These are phyloP conservation scores for Petunia hybrid DNA, from an alignment of 305 asterid genomes.

Conservation along the genomic window DNA sequence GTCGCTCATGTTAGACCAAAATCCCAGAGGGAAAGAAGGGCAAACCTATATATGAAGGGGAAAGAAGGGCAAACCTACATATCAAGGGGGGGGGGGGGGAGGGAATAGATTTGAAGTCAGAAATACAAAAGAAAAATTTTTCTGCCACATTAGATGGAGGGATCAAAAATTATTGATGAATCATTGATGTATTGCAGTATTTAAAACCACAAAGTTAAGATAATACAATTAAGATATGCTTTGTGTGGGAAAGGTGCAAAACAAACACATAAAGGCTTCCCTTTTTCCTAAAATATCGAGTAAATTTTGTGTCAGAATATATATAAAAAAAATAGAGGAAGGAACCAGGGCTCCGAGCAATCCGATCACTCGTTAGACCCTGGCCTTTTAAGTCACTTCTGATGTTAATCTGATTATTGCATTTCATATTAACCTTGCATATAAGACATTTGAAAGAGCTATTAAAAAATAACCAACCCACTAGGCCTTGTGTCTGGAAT, in stretches of 20 bases:
- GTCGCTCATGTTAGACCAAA: no score
- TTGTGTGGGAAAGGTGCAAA: not conserved
- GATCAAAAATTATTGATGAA: not conserved
- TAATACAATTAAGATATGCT: not conserved
- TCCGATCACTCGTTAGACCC: not conserved
- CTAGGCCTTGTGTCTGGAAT: no score
- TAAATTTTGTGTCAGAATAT: not conserved
- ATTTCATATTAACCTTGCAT: slow-evolving; percentile 7
- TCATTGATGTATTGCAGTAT: not conserved
- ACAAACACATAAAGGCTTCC: not conserved
- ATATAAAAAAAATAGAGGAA: not conserved
- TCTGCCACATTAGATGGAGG: not conserved
- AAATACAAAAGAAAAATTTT: no score
- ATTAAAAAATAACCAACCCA: not conserved
- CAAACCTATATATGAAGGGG: not conserved
- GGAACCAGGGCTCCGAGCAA: not conserved
- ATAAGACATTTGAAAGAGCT: not conserved
- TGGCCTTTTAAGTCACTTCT: not conserved
- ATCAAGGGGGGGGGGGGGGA: no score
- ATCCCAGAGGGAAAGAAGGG: no score
- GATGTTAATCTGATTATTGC: not conserved
- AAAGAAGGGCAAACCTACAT: not conserved
- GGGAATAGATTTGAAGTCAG: not conserved
- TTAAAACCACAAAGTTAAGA: not conserved
- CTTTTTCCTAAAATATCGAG: not conserved